These are phyloP conservation scores for Fusarium hostae DNA, from an alignment of 2,329 filamentous ascomycete species.

Conservation along the genomic window DNA sequence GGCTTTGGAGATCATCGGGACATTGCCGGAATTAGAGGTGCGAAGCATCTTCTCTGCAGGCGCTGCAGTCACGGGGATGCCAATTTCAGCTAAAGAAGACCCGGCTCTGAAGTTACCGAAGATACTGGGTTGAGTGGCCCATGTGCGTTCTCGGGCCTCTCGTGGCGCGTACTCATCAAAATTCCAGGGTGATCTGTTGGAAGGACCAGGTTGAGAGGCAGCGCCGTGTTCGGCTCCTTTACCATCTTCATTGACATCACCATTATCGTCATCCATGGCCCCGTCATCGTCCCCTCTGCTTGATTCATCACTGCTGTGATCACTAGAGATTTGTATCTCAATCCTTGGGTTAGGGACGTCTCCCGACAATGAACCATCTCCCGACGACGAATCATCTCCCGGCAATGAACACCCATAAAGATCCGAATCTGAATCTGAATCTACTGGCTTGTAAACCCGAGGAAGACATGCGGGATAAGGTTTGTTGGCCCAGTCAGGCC, in stretches of 20 bases:
- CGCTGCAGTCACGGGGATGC: conserved; percentile 35
- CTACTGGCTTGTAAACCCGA: neutral
- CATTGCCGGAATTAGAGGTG: conserved; percentile 40
- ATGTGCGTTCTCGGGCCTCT: conserved; percentile 21
- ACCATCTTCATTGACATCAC: neutral
- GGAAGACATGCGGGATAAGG: neutral
- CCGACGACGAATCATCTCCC: neutral
- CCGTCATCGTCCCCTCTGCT: neutral
- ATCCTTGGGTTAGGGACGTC: neutral
- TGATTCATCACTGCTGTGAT: neutral
- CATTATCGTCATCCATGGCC: neutral
- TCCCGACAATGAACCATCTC: neutral
- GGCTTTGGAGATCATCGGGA: conserved; percentile 52
- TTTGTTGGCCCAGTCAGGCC: neutral
- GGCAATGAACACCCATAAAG: neutral
- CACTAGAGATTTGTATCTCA: neutral
- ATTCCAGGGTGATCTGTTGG: neutral
- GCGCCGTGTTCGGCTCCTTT: neutral
- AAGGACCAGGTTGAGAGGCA: neutral
- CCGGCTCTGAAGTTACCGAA: conserved; percentile 20
- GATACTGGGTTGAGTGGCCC: conserved; percentile 42
- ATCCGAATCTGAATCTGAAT: neutral
- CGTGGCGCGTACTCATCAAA: neutral
- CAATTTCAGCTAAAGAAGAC: conserved; percentile 10
- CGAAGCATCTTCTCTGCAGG: conserved; percentile 52